Percentiles rank a stretch among this genome's conserved stretches.
phyloP scores from a whole-genome alignment of 768 basidiomycete species.

The Cantharellus cinnabarinus region DNA sequence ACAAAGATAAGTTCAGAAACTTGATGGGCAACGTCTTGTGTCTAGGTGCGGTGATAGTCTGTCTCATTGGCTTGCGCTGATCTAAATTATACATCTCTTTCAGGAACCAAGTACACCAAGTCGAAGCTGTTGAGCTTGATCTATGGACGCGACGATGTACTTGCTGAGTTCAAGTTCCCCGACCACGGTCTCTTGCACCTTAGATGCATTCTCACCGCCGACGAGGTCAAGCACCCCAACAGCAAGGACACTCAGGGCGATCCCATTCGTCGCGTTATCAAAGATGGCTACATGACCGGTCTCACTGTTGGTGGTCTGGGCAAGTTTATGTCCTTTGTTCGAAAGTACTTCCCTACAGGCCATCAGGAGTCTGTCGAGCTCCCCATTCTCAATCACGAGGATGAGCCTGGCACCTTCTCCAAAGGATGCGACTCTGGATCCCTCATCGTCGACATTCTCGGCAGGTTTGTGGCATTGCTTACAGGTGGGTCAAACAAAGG shows the following conservation, averaged over 20 bases:
- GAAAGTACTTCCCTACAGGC: conserved; percentile 10
- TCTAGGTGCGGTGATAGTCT: conserved; percentile 19
- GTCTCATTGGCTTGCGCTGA: conserved; percentile 12
- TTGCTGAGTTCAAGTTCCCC: conserved; percentile 14
- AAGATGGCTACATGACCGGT: conserved; percentile 12
- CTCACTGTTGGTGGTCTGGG: conserved; percentile 14
- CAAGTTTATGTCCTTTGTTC: conserved; percentile 12
- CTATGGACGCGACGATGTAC: conserved; percentile 6
- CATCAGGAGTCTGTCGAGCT: conserved; percentile 10
- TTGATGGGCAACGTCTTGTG: conserved; percentile 19
- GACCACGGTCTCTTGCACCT: conserved; percentile 11
- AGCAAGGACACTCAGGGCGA: conserved; percentile 12
- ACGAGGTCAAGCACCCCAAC: conserved; percentile 11
- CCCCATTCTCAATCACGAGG: conserved; percentile 10
- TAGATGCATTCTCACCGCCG: conserved; percentile 12
- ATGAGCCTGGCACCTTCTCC: conserved; percentile 12
- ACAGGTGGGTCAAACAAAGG: conserved; percentile 10
- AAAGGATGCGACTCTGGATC: conserved; percentile 14
- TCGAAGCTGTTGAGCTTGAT: conserved; percentile 6
- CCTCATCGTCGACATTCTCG: conserved; percentile 10
- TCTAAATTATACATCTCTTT: conserved; percentile 7
- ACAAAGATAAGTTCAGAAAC: conserved; percentile 20
- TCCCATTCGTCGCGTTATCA: conserved; percentile 12
- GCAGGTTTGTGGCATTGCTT: conserved; percentile 9
- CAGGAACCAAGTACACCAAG: conserved; percentile 6